Conservation (phyloP, 2,329 filamentous ascomycete species). For the Penicillium sp. region DNA sequence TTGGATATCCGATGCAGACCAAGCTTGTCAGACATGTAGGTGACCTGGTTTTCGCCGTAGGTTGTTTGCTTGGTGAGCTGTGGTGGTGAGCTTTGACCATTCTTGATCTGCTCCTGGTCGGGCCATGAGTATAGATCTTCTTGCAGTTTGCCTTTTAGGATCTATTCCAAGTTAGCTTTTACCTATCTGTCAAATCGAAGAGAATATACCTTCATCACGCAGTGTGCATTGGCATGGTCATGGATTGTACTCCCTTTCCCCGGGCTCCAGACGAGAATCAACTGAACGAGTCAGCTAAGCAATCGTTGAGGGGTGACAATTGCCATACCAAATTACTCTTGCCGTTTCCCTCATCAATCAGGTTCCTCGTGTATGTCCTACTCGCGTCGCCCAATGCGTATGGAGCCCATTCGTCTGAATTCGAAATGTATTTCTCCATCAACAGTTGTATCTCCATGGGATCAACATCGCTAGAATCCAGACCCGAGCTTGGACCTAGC, state of each 20-base stretch:
- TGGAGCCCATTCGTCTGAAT: conserved; percentile 60
- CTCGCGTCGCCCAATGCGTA: conserved; percentile 66
- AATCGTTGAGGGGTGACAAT: neutral
- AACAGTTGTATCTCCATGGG: conserved; percentile 59
- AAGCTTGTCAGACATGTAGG: conserved; percentile 82
- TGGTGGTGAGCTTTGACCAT: conserved; percentile 47
- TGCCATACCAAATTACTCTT: conserved; percentile 61
- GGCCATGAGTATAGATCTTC: conserved; percentile 78
- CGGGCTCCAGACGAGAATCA: conserved; percentile 82
- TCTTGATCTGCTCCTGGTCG: conserved; percentile 36
- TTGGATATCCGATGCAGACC: conserved; percentile 79
- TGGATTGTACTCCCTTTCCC: conserved; percentile 77
- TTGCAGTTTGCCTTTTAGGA: conserved; percentile 66
- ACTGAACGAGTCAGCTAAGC: conserved; percentile 41
- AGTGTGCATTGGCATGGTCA: conserved; percentile 81
- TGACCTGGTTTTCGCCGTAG: conserved; percentile 63
- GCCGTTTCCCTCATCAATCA: conserved; percentile 82
- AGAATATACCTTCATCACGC: conserved; percentile 63
- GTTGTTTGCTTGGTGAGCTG: conserved; percentile 57
- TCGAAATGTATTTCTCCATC: conserved; percentile 66
- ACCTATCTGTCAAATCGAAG: neutral
- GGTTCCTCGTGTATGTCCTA: conserved; percentile 72
- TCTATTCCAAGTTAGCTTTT: conserved; percentile 36
- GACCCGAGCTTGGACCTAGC: conserved; percentile 70
- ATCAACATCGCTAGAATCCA: conserved; percentile 74